A percentile compares a stretch with the other conserved stretches of the same genome.
These are phyloP conservation scores for Ormosia emarginata DNA, from an alignment of 306 rosid species.

Conservation along the genomic window DNA sequence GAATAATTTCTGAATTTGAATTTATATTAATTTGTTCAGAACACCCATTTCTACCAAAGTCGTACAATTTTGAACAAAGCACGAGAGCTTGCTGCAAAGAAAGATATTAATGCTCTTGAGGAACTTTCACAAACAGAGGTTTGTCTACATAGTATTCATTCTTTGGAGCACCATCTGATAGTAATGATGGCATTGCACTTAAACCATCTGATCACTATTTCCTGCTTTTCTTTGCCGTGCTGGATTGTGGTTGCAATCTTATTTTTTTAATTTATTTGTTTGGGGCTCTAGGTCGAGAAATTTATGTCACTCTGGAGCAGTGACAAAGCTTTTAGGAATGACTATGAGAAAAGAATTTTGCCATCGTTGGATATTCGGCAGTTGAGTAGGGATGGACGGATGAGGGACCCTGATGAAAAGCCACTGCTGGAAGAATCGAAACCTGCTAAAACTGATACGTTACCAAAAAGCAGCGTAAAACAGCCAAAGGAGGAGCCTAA, in stretches of 20 bases:
- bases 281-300: slow-evolving; percentile 46
- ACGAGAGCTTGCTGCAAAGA: slow-evolving; percentile 59
- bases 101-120: slow-evolving; percentile 60
- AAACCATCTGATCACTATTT: neutral
- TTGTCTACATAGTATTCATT: slow-evolving; percentile 18
- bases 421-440: slow-evolving; percentile 53
- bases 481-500: slow-evolving; percentile 53
- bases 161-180: neutral
- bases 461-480: slow-evolving; percentile 40
- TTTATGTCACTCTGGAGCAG: slow-evolving; percentile 71
- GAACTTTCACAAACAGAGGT: slow-evolving; percentile 67
- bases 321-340: slow-evolving; percentile 69
- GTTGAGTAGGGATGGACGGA: slow-evolving; percentile 86
- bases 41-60: slow-evolving; percentile 58
- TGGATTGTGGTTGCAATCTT: neutral
- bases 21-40: slow-evolving; percentile 39
- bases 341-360: slow-evolving; percentile 74
- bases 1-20: neutral
- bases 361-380: slow-evolving; percentile 67
- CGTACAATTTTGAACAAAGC: slow-evolving; percentile 62
- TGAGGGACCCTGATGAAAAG: slow-evolving; percentile 83
- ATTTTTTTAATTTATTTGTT: neutral
- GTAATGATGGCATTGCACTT: neutral
- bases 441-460: slow-evolving; percentile 32
- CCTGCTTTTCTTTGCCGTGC: neutral